Percentiles rank a stretch among this genome's conserved stretches.
phyloP scores from a whole-genome alignment of 495 filamentous ascomycete species.

The Usnea hakonensis region DNA sequence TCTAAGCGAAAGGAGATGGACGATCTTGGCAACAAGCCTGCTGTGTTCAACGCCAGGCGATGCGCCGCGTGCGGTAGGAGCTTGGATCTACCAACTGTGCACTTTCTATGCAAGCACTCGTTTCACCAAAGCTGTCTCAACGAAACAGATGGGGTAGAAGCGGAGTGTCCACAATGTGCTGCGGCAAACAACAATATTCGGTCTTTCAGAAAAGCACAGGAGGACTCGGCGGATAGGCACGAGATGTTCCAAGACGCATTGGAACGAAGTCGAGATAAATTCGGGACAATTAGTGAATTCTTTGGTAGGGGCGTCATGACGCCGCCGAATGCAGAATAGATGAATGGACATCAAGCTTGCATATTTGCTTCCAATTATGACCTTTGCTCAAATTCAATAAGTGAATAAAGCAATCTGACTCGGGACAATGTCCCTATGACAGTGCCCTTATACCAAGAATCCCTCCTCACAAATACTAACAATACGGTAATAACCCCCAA shows the following conservation, averaged over 20 bases:
- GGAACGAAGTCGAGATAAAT: slow-evolving; percentile 70
- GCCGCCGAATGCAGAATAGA: slow-evolving; percentile 25
- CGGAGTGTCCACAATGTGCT: slow-evolving; percentile 80
- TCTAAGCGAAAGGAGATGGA: slow-evolving; percentile 68
- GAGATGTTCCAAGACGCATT: slow-evolving; percentile 82
- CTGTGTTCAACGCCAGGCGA: slow-evolving; percentile 81
- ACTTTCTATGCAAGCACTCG: slow-evolving; percentile 93
- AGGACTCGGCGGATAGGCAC: slow-evolving; percentile 80
- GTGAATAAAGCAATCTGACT: no score
- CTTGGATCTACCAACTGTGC: slow-evolving; percentile 80
- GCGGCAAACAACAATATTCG: slow-evolving; percentile 75
- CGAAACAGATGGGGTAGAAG: slow-evolving; percentile 54
- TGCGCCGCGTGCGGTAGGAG: slow-evolving; percentile 69
- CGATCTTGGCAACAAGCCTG: slow-evolving; percentile 67
- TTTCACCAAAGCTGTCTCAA: slow-evolving; percentile 87
- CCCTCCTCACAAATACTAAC: no score
- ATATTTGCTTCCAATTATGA: no score
- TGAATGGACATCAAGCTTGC: neutral
- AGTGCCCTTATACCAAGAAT: no score
- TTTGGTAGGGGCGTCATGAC: slow-evolving; percentile 90
- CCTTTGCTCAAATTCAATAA: no score
- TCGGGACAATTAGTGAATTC: slow-evolving; percentile 84
- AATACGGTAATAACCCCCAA: no score
- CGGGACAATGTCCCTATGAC: no score
- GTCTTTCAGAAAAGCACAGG: slow-evolving; percentile 76